Evolutionary conservation across 768 basidiomycete genomes (phyloP), one percentile per base, ranked within the genome.

Genomic region (Lyophyllum shimeji): DNA sequence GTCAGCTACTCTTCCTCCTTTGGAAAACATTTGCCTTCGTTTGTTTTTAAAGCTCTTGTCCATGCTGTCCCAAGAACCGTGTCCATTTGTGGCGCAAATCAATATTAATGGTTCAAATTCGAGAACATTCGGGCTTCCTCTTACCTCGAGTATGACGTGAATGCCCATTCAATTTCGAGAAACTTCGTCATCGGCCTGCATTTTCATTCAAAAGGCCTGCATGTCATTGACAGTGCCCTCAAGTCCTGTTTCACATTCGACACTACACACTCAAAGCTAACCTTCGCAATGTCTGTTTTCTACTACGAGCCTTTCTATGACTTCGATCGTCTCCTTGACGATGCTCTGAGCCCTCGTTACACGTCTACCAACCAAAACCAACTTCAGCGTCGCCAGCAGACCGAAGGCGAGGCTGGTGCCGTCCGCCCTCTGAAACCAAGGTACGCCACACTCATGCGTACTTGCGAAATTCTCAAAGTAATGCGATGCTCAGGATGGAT

Each of bases 301-400:
- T 6, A 37, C 34, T 37, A 76, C 66, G 73, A 79, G 57, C 76
- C 76, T 7, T 74, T 75, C 61, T 63, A 74, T 51, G 73, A 77
- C 45, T 74, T 78, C 34, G 76, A 81, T 55, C 61, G 80, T 56
- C 68, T 80, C 58, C 76, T 78, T 46, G 76, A 79, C 31, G 76
- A 55, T 52, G 34, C 34, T 17, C 11, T 37, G 11, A 54, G 59
- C 13, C 29, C 65, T 48, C 59, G 58, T 13, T 33, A 63, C 47
- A 56, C 17, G n/a, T 46, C 62, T 11, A 39, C 34, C 49, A 12
- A 52, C 55, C 3, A 53, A 49, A 17, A 2, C 23, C 59, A 58
- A 25, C 31, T 57, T 9, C 52, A 53, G 43, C 64, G 60, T 31
- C 61, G 63, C 21, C 40, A 27, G 18, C 29, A 20, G 13, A 31